Conservation (phyloP, 805 yeast species). For the Wickerhamiella alocasiicola region DNA sequence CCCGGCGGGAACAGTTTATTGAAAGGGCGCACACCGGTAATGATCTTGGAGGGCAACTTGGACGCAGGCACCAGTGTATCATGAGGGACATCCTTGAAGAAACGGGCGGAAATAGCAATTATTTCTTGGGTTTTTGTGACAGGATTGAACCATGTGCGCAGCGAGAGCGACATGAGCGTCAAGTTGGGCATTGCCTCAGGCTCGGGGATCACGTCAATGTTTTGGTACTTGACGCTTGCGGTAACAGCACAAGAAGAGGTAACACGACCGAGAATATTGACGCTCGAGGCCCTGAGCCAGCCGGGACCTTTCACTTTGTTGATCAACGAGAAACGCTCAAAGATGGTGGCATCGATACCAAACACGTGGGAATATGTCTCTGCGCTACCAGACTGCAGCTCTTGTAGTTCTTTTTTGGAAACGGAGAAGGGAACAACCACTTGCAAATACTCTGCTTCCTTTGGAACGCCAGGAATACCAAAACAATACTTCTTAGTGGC, state of each 20-base stretch:
- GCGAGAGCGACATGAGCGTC: slow-evolving; percentile 59
- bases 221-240: slow-evolving; percentile 34
- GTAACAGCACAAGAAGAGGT: slow-evolving; percentile 77
- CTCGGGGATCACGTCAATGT: slow-evolving; percentile 29
- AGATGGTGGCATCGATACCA: slow-evolving; percentile 60
- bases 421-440: slow-evolving; percentile 51
- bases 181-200: slow-evolving; percentile 44
- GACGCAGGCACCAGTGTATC: slow-evolving; percentile 49
- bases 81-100: slow-evolving; percentile 59
- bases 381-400: slow-evolving; percentile 64
- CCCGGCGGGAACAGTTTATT: slow-evolving; percentile 54
- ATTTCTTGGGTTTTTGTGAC: slow-evolving; percentile 72
- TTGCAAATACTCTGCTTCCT: slow-evolving; percentile 66
- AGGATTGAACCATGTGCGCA: slow-evolving; percentile 71
- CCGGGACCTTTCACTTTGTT: slow-evolving; percentile 93
- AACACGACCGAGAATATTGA: slow-evolving; percentile 47
- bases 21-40: slow-evolving; percentile 72
- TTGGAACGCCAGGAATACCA: slow-evolving; percentile 62
- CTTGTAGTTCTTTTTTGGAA: slow-evolving; percentile 31
- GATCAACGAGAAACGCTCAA: slow-evolving; percentile 77
- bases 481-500: slow-evolving; percentile 75
- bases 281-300: slow-evolving; percentile 68
- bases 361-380: slow-evolving; percentile 64
- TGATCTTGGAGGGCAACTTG: slow-evolving; percentile 43
- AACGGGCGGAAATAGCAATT: slow-evolving; percentile 66